Evolutionary conservation across 1,139 yeast species (phyloP).

Genomic region (Candida smagusa): DNA sequence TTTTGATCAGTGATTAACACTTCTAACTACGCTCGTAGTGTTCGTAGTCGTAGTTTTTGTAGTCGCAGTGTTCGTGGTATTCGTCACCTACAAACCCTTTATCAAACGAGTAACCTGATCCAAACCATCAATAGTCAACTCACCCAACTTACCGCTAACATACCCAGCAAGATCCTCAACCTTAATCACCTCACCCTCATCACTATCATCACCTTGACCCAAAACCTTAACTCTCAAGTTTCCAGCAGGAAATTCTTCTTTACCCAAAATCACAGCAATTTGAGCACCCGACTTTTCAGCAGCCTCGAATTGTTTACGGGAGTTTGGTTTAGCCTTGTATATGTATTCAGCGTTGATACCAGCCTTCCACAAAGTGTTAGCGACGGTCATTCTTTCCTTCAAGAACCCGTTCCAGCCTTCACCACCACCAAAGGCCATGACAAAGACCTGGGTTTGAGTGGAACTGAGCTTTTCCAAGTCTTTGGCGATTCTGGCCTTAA

Average conservation of each 20-base stretch:
- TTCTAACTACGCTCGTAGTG: too few relatives aligned
- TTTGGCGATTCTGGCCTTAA: slow-evolving; percentile 66
- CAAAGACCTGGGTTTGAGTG: slow-evolving; percentile 84
- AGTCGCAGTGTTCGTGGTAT: too few relatives aligned
- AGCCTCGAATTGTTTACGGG: slow-evolving; percentile 94
- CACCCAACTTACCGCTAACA: slow-evolving; percentile 53
- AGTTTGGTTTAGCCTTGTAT: slow-evolving; percentile 89
- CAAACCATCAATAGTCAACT: slow-evolving; percentile 42
- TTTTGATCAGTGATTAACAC: too few relatives aligned
- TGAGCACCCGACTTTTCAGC: slow-evolving; percentile 95
- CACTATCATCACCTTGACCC: slow-evolving; percentile 86
- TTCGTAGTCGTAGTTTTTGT: too few relatives aligned
- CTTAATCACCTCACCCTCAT: slow-evolving; percentile 77
- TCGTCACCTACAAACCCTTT: slow-evolving; percentile 45
- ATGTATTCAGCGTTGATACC: slow-evolving; percentile 89
- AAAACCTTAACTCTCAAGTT: slow-evolving; percentile 79
- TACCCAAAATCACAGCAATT: slow-evolving; percentile 88
- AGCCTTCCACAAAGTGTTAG: slow-evolving; percentile 79
- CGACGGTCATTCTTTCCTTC: slow-evolving; percentile 83
- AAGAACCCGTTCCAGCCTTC: slow-evolving; percentile 92
- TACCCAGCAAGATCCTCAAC: slow-evolving; percentile 54
- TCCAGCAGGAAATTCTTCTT: slow-evolving; percentile 84
- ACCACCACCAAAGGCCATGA: slow-evolving; percentile 99
- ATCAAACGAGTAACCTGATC: slow-evolving; percentile 60
- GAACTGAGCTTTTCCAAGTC: slow-evolving; percentile 64